phyloP scores from a whole-genome alignment of 2,329 filamentous ascomycete species.

The Diplodia intermedia region DNA sequence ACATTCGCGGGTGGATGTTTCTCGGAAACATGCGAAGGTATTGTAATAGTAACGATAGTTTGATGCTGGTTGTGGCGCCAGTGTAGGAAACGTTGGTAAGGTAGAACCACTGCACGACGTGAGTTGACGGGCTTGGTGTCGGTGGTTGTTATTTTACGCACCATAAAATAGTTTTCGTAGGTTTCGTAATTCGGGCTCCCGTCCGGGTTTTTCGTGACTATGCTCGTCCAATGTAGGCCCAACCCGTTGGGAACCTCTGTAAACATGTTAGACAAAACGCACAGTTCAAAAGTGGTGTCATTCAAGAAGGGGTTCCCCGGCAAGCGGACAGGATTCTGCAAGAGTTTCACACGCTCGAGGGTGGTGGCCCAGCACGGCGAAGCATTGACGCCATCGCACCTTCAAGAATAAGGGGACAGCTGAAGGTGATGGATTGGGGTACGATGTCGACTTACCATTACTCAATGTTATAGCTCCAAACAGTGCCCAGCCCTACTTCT shows the following conservation, averaged over 20 bases:
- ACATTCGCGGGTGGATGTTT: slow-evolving; percentile 36
- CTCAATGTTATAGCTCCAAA: slow-evolving; percentile 44
- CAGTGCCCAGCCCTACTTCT: slow-evolving; percentile 37
- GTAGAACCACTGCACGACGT: slow-evolving; percentile 41
- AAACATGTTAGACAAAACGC: slow-evolving; percentile 32
- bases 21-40: slow-evolving; percentile 45
- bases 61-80: slow-evolving; percentile 45
- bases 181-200: slow-evolving; percentile 34
- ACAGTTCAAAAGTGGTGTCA: background rate
- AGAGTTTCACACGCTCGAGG: no score
- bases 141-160: slow-evolving; percentile 29
- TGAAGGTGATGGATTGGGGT: no score
- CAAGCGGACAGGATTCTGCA: no score
- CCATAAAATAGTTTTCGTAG: slow-evolving; percentile 42
- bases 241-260: slow-evolving; percentile 45
- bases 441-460: slow-evolving; percentile 39
- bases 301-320: no score
- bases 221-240: slow-evolving; percentile 44
- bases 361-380: no score
- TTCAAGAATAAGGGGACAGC: no score
- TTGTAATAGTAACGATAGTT: slow-evolving; percentile 48
- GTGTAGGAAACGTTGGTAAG: slow-evolving; percentile 43
- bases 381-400: no score
- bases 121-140: background rate
- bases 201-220: slow-evolving; percentile 14